A percentile compares a stretch with the other conserved stretches of the same genome.
phyloP scores from a whole-genome alignment of 2,329 filamentous ascomycete species.

The Aphanocladium album region DNA sequence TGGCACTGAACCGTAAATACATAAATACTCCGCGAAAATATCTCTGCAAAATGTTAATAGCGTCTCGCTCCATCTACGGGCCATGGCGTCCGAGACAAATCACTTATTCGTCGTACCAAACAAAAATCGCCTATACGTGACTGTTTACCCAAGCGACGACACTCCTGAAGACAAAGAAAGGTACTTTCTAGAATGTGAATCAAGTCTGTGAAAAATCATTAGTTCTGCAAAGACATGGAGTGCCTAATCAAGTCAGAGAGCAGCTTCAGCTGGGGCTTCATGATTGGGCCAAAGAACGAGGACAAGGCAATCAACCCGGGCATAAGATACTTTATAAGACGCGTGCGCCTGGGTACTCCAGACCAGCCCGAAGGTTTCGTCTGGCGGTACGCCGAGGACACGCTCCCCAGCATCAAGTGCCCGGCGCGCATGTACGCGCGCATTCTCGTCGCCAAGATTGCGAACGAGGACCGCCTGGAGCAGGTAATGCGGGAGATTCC shows the following conservation, averaged over 20 bases:
- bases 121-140: conserved; percentile 8
- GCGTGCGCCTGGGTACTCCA: not conserved
- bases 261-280: conserved; percentile 12
- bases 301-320: conserved; percentile 8
- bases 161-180: conserved; percentile 5
- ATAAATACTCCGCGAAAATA: not conserved
- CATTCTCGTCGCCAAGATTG: conserved; percentile 12
- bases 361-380: not conserved
- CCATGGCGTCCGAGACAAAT: conserved; percentile 1
- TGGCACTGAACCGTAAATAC: not conserved
- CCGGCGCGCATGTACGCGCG: conserved; percentile 5
- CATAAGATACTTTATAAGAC: conserved; percentile 1
- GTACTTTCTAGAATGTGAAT: not conserved
- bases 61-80: not conserved
- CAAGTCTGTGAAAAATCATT: not conserved
- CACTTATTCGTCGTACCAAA: conserved; percentile 3
- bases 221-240: not conserved
- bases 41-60: not conserved
- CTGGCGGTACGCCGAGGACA: not conserved
- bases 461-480: conserved; percentile 1
- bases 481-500: not conserved
- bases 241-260: not conserved
- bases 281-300: conserved; percentile 11
- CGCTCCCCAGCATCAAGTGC: conserved; percentile 1
- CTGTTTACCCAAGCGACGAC: conserved; percentile 6